Percentiles rank a stretch among this genome's conserved stretches.
Conservation (phyloP, 192 early-diverging fungal genomes). For the Coemansia sp. region DNA sequence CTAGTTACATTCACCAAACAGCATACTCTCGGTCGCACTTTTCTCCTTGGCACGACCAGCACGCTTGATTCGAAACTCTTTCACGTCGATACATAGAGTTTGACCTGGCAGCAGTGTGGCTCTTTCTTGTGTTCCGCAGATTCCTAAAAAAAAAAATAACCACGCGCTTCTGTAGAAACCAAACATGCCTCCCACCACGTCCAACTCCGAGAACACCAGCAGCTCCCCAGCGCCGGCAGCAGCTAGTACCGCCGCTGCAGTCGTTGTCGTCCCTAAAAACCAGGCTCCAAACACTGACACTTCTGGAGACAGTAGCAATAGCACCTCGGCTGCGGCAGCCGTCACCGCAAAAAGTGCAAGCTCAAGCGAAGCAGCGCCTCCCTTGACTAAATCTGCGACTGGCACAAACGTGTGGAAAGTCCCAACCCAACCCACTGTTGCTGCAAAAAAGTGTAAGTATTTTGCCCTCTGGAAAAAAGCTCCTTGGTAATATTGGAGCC, state of each 20-base stretch:
- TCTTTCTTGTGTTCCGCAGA: background rate
- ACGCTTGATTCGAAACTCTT: constrained; percentile 6
- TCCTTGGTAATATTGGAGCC: background rate
- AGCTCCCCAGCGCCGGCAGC: constrained; percentile 11
- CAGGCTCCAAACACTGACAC: background rate
- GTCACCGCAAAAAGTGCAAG: background rate
- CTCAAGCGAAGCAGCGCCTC: background rate
- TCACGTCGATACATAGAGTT: background rate
- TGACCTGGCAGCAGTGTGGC: constrained; percentile 3
- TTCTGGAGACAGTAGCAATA: background rate
- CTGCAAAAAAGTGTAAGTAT: constrained; percentile 39
- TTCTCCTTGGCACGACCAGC: background rate
- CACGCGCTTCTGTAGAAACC: constrained; percentile 4
- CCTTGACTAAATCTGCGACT: constrained; percentile 10
- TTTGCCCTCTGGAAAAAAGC: background rate
- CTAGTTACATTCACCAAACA: constrained; percentile 10
- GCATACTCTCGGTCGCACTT: background rate
- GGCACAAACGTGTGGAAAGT: constrained; percentile 59
- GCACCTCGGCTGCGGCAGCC: background rate
- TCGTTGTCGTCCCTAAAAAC: constrained; percentile 8
- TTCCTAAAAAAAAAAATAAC: constrained; percentile 6
- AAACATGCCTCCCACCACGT: constrained; percentile 36
- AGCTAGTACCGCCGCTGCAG: constrained; percentile 16
- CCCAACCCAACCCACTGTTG: constrained; percentile 26
- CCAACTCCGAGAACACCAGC: constrained; percentile 15